Evolutionary conservation across 2,329 filamentous ascomycete species (phyloP).

Genomic region (Scytalidium lignicola): DNA sequence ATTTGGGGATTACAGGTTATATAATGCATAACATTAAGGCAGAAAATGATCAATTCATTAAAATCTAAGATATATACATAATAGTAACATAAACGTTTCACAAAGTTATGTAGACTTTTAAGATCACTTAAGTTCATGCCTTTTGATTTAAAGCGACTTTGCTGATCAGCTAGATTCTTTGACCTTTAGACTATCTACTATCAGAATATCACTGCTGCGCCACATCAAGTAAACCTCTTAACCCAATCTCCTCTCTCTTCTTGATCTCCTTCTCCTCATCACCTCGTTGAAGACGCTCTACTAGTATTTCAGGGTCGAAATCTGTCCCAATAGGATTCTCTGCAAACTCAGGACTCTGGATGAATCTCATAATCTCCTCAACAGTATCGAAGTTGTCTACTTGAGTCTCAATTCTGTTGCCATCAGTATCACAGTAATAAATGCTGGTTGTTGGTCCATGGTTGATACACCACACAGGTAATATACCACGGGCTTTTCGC

Average conservation of each 20-base stretch:
- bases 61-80: too few relatives aligned
- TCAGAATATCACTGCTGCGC: too few relatives aligned
- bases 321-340: constrained; percentile 41
- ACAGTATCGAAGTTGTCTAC: constrained; percentile 36
- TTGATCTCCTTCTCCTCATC: constrained; percentile 17
- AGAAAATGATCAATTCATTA: too few relatives aligned
- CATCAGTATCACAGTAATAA: constrained; percentile 45
- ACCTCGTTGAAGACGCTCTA: constrained; percentile 21
- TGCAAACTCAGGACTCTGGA: constrained; percentile 31
- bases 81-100: too few relatives aligned
- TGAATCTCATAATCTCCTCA: constrained; percentile 34
- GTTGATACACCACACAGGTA: constrained; percentile 39
- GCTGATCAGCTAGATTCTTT: too few relatives aligned
- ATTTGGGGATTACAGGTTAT: too few relatives aligned
- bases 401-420: constrained; percentile 42
- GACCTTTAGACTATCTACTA: too few relatives aligned
- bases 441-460: constrained; percentile 42
- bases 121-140: too few relatives aligned
- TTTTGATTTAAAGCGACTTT: too few relatives aligned
- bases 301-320: constrained; percentile 38
- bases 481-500: constrained; percentile 30
- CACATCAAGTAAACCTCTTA: too few relatives aligned
- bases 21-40: too few relatives aligned
- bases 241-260: constrained; percentile 5
- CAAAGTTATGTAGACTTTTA: too few relatives aligned